Conservation (phyloP, 164 flowering plant species). For the Vitis rupestris region DNA sequence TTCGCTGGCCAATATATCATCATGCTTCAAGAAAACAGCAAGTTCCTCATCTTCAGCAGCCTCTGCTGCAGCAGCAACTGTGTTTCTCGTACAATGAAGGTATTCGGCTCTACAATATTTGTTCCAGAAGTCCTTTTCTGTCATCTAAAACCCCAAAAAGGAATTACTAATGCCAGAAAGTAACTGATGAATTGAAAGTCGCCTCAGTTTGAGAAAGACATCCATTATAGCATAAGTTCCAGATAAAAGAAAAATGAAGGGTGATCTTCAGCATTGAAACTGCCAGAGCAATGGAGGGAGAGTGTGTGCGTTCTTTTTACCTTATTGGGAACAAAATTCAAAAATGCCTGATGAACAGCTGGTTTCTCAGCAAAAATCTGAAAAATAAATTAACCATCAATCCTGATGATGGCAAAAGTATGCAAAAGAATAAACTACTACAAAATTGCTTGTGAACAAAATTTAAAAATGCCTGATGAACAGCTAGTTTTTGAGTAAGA, state of each 20-base stretch:
- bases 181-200: not conserved
- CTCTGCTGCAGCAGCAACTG: conserved; percentile 89
- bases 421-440: not conserved
- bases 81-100: conserved; percentile 75
- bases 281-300: not conserved
- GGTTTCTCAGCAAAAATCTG: conserved; percentile 99
- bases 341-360: conserved; percentile 86
- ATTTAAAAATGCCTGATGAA: conserved; percentile 79
- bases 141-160: conserved; percentile 50
- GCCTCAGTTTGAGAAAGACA: not conserved
- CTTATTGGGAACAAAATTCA: conserved; percentile 79
- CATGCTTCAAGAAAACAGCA: conserved; percentile 83
- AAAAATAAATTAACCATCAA: conserved; percentile 18
- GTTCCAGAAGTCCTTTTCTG: conserved; percentile 88
- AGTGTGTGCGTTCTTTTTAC: conserved; percentile 27
- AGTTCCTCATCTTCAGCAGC: conserved; percentile 99
- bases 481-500: conserved; percentile 95
- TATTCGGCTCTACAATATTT: conserved; percentile 94
- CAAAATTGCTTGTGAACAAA: conserved; percentile 48
- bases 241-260: not conserved
- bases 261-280: not conserved
- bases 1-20: conserved; percentile 81
- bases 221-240: not conserved
- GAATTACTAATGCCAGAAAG: not conserved
- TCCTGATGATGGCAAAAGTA: not conserved